Base-by-base conservation (phyloP, 306 rosid species). In the Cicer yamashitae region DNA sequence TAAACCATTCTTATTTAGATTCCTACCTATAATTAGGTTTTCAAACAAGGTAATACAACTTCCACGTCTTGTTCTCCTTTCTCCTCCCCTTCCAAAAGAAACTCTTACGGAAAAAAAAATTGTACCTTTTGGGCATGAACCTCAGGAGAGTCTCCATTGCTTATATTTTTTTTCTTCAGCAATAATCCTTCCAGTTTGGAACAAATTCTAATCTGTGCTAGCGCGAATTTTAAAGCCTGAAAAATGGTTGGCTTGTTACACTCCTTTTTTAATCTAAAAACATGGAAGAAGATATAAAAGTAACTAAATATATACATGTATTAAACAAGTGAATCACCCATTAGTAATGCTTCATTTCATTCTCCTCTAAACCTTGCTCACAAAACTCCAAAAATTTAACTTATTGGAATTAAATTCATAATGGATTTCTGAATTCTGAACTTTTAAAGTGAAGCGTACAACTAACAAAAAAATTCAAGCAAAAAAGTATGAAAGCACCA, bases 71-170 rank as follows among this genome's bases (percentile, higher is more conserved):
- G 70, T 71, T 66, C 58, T 70, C 50, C 70, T 44, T 53, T 43
- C 14, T 65, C 69, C 58, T 61, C 45, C 37, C 71, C 56, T 22
- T 72, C 65, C 71, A 58, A 67, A 67, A 15, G 51, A 75, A 45
- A 70, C 64, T 11, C 59, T 69, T 50, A 51, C 61, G 43, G 62
- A 13, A 7, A 73, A 60, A 47, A 70, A 50, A 78, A 59, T 56
- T 70, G 20, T 77, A 96, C 99, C 96, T 92, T 96, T 62, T 90
- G 98, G 70, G 96, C 89, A 86, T 96, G 96, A 80, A 89, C 72
- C 75, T 92, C 98, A 2, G 92, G 79, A 77, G 96, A 82, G 70
- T 96, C 98, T 82, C 99, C 97, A 67, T 67, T 83, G 87, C 78
- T 89, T 62, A 90, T 65, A 73, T 37, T 62, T 72, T 84, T 87